Percentiles rank a stretch among this genome's conserved stretches.
Conservation (phyloP, 768 basidiomycete genomes). For the Trametes punicea region DNA sequence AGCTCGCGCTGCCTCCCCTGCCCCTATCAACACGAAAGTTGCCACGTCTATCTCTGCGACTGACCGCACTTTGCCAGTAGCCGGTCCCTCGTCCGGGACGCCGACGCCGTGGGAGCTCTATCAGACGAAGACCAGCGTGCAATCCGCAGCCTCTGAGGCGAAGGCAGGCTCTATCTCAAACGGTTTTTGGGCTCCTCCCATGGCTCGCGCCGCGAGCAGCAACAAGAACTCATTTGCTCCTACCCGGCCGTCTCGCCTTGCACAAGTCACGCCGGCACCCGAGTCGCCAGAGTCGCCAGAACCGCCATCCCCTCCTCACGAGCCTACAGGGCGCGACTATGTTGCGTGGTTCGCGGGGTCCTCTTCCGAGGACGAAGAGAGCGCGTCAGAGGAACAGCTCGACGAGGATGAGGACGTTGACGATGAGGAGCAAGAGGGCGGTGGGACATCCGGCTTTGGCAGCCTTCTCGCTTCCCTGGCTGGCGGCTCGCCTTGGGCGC, state of each 20-base stretch:
- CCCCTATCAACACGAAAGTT: constrained; percentile 13
- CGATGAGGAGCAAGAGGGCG: background rate
- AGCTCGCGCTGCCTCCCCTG: constrained; percentile 12
- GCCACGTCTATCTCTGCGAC: background rate
- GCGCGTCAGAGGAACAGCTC: background rate
- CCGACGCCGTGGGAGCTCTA: background rate
- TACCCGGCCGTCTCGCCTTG: constrained; percentile 12
- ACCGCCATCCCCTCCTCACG: constrained; percentile 12
- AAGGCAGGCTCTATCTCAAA: background rate
- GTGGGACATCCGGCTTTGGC: background rate
- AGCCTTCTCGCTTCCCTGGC: constrained; percentile 13
- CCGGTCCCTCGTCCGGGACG: background rate
- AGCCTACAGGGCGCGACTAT: constrained; percentile 12
- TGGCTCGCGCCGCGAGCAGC: constrained; percentile 6
- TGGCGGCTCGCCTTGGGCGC: constrained; percentile 13
- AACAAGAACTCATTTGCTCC: constrained; percentile 14
- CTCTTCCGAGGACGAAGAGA: constrained; percentile 15
- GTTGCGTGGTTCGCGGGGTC: constrained; percentile 18
- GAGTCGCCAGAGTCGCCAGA: constrained; percentile 15
- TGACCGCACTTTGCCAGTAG: background rate
- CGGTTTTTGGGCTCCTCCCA: constrained; percentile 9
- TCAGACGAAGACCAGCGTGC: background rate
- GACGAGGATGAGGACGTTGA: constrained; percentile 11
- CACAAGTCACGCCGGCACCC: constrained; percentile 4
- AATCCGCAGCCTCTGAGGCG: background rate